phyloP scores from a whole-genome alignment of 2,329 filamentous ascomycete genomes.

The Grosmannia clavigera region DNA sequence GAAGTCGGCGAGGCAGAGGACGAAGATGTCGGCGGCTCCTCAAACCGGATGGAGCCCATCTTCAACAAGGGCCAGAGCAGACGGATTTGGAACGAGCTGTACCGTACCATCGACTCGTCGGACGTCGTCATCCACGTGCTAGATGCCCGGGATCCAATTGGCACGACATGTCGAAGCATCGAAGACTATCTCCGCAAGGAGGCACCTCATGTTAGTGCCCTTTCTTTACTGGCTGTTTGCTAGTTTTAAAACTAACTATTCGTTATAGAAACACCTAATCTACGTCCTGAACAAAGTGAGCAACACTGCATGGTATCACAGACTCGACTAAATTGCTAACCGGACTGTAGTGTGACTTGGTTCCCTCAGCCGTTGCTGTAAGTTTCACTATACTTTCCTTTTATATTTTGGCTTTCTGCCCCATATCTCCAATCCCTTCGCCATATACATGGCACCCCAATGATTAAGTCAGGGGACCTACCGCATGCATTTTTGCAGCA shows the following conservation, averaged over 20 bases:
- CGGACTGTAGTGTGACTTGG: constrained; percentile 54
- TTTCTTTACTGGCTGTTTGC: no score
- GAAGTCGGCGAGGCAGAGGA: constrained; percentile 14
- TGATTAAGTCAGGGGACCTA: constrained; percentile 76
- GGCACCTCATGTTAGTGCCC: constrained; percentile 52
- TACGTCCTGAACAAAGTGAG: constrained; percentile 67
- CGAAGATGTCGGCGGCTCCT: constrained; percentile 16
- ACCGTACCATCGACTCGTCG: constrained; percentile 71
- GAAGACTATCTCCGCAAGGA: constrained; percentile 92
- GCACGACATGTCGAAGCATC: constrained; percentile 78
- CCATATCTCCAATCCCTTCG: constrained; percentile 13
- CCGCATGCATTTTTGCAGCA: constrained; percentile 38
- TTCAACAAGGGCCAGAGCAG: constrained; percentile 94
- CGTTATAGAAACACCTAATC: constrained; percentile 61
- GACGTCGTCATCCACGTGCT: constrained; percentile 94
- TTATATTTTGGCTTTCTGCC: constrained; percentile 6
- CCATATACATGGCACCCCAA: constrained; percentile 37
- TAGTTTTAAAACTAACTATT: not conserved
- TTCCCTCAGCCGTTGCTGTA: constrained; percentile 89
- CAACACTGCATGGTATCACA: not conserved
- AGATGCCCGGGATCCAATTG: constrained; percentile 78
- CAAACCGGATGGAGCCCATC: constrained; percentile 64
- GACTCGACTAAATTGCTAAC: not conserved
- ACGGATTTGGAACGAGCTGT: constrained; percentile 89
- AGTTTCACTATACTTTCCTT: constrained; percentile 36